Percentiles rank a stretch among this genome's conserved stretches.
phyloP scores from a whole-genome alignment of 2,329 filamentous ascomycete genomes.

The Ceratocystis lukuohia region DNA sequence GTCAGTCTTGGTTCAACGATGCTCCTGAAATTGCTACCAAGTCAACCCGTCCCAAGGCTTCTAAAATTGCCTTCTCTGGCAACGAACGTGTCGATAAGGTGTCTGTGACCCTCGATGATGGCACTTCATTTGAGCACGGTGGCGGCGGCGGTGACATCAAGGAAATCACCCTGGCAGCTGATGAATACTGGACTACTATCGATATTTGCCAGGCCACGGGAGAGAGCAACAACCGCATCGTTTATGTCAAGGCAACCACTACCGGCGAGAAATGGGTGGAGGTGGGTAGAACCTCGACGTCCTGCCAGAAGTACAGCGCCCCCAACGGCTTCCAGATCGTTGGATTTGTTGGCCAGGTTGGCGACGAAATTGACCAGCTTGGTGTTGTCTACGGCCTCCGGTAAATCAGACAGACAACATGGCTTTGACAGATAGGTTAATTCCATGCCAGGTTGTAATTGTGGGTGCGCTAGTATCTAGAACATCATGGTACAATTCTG shows the following conservation, averaged over 20 bases:
- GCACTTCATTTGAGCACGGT: slow-evolving; percentile 38
- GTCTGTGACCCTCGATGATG: slow-evolving; percentile 35
- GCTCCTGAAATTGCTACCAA: slow-evolving; percentile 29
- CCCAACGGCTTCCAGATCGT: slow-evolving; percentile 38
- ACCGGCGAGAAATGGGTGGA: slow-evolving; percentile 34
- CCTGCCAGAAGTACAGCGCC: slow-evolving; percentile 36
- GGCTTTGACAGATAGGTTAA: no score
- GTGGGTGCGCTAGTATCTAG: neutral
- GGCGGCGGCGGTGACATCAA: slow-evolving; percentile 37
- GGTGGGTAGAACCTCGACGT: slow-evolving; percentile 29
- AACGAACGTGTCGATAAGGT: slow-evolving; percentile 38
- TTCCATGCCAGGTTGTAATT: no score
- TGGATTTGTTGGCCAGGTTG: slow-evolving; percentile 40
- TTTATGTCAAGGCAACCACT: slow-evolving; percentile 42
- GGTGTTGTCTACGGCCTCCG: slow-evolving; percentile 36
- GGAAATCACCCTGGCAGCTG: slow-evolving; percentile 32
- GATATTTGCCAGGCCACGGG: slow-evolving; percentile 38
- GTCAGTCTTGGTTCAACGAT: slow-evolving; percentile 42
- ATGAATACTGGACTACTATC: slow-evolving; percentile 37
- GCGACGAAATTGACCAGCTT: slow-evolving; percentile 43
- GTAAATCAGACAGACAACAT: slow-evolving; percentile 21
- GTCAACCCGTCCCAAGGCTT: slow-evolving; percentile 26
- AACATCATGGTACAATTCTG: neutral
- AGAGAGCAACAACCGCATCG: slow-evolving; percentile 35
- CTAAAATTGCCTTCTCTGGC: slow-evolving; percentile 35